Evolutionary conservation across 345 rosid species (phyloP).

Genomic region (Rhodamnia argentea): DNA sequence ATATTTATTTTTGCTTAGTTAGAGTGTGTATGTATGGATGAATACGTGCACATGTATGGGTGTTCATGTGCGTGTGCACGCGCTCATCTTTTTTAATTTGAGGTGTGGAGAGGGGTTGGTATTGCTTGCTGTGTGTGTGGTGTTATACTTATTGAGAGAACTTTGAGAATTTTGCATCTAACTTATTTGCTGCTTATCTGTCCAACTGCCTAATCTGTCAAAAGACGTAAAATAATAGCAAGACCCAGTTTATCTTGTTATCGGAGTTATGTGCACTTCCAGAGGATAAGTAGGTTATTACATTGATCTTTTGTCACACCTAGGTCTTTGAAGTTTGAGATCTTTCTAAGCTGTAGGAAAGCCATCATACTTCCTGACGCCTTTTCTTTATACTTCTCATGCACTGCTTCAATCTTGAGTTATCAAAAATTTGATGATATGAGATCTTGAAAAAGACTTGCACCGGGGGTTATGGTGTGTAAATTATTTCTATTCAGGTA

Average conservation of each 20-base stretch:
- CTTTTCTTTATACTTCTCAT: too few species aligned
- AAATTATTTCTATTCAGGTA: too few species aligned
- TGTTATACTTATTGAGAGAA: neutral
- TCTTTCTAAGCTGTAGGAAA: too few species aligned
- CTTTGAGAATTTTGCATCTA: neutral
- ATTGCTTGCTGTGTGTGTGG: neutral
- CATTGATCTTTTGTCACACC: neutral
- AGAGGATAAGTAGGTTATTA: neutral
- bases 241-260: neutral
- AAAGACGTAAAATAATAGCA: neutral
- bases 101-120: neutral
- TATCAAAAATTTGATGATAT: too few species aligned
- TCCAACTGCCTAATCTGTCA: neutral
- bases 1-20: too few species aligned
- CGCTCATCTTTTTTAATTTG: neutral
- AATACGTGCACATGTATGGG: neutral
- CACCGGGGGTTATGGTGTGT: too few species aligned
- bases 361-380: too few species aligned
- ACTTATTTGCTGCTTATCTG: neutral
- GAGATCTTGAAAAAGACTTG: too few species aligned
- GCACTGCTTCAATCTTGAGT: too few species aligned
- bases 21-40: too few species aligned
- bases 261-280: neutral
- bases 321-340: too few species aligned
- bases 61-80: neutral